Evolutionary conservation across 2,329 filamentous ascomycete genomes (phyloP), one percentile per base, ranked within the genome.

Genomic region (Trichoderma sp.): DNA sequence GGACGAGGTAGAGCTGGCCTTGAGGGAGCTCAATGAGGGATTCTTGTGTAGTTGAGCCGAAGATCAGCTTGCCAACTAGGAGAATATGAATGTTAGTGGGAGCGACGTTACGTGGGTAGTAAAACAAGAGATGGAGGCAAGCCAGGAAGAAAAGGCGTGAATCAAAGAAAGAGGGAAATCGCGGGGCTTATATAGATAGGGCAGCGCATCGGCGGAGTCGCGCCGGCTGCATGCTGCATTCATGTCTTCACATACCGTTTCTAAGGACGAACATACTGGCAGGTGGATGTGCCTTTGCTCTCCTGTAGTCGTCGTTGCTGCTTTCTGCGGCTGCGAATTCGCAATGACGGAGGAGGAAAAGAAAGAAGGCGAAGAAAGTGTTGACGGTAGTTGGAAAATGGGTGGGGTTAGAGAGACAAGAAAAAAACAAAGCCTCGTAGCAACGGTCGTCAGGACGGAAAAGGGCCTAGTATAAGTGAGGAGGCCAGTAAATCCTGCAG

Each of bases 1-100:
- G 93, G 77, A 99, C 96, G 76, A 99, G 92, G 82, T 98, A 99
- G 58, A 99, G 93, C 82, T 98, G 95, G 79, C 96, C 96, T 82
- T 98, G 94, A 17, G 95, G 91, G 57, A 99, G 91, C 80, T 98
- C 95, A 82, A 97, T 94, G 79, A 99, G 90, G 62, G 94, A 92
- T 85, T 98, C 95, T 82, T 98, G 95, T 80, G 90, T 93, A 78
- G 89, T 89, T 73, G 87, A 89, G 79, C 97, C 94, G 81, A 98
- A 98, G 80, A 98, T 90, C 79, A 96, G 91, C 84, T 97, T 98
- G 83, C 93, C 93, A 76, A 97, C 94, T 97, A 73, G 47, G 59
- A 50, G 43, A 7, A 13, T 7, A 23, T 6, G 23, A 28, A 11
- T 70, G 58, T 70, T 70, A 65, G 68, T 9, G 20, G 26, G 26